phyloP scores from a whole-genome alignment of 805 yeast genomes.

The Saccharomycopsis sp. region DNA sequence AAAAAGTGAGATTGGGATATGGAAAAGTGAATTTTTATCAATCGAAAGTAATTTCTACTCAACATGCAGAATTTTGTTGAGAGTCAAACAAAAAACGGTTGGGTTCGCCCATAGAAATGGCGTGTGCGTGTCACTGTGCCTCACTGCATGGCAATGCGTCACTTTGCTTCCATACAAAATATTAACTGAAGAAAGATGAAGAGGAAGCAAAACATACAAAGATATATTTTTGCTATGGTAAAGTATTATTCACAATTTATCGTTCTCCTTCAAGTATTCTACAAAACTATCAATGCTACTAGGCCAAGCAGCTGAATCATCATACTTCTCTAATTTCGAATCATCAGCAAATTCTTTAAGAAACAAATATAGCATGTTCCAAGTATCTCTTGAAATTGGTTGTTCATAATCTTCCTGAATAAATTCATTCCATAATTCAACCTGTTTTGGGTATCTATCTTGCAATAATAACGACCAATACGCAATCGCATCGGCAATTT shows the following conservation, averaged over 20 bases:
- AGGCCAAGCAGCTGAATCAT: slow-evolving; percentile 90
- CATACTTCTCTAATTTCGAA: slow-evolving; percentile 51
- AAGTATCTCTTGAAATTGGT: slow-evolving; percentile 62
- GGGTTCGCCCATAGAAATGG: too few relatives aligned
- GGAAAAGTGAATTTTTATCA: too few relatives aligned
- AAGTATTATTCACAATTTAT: background rate
- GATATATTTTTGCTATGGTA: too few relatives aligned
- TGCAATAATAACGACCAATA: slow-evolving; percentile 43
- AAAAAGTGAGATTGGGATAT: too few relatives aligned
- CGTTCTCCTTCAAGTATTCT: slow-evolving; percentile 37
- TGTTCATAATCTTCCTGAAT: slow-evolving; percentile 36
- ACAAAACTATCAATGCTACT: slow-evolving; percentile 78
- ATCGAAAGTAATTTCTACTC: too few relatives aligned
- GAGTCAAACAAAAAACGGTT: too few relatives aligned
- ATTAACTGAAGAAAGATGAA: too few relatives aligned
- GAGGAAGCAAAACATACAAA: too few relatives aligned
- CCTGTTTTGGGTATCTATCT: slow-evolving; percentile 26
- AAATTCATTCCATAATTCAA: slow-evolving; percentile 56
- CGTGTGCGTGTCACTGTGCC: too few relatives aligned
- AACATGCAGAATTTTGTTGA: too few relatives aligned
- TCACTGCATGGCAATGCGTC: too few relatives aligned
- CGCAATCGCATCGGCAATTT: slow-evolving; percentile 21
- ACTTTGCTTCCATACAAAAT: too few relatives aligned
- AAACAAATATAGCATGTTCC: slow-evolving; percentile 74
- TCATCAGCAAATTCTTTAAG: slow-evolving; percentile 45